Evolutionary conservation across 1,284 basidiomycete genomes (phyloP).

Genomic region (Porogramme epimiltina): DNA sequence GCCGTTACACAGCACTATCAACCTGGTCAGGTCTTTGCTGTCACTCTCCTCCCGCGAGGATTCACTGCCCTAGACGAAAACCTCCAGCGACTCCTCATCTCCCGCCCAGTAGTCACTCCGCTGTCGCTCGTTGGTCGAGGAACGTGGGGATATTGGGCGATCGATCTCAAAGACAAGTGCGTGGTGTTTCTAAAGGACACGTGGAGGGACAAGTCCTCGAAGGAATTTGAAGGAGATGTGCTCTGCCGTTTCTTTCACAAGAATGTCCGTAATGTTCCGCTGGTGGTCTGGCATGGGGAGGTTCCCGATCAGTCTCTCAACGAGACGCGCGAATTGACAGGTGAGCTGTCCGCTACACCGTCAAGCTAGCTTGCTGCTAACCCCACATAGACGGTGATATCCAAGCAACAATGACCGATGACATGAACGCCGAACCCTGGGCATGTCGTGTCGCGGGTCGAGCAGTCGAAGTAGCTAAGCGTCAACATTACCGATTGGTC

Average conservation of each 20-base stretch:
- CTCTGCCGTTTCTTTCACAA: not conserved
- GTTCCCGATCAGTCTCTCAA: not conserved
- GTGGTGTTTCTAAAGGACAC: slow-evolving; percentile 15
- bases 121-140: not conserved
- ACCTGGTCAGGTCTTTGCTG: not conserved
- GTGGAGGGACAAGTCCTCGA: not conserved
- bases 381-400: not conserved
- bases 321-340: not conserved
- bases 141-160: slow-evolving; percentile 13
- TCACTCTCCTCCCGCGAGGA: not conserved
- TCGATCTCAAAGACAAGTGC: not conserved
- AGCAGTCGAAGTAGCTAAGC: not conserved
- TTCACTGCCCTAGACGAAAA: not conserved
- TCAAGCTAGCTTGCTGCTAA: not conserved
- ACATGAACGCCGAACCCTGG: not conserved
- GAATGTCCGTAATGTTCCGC: slow-evolving; percentile 5
- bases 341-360: not conserved
- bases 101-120: slow-evolving; percentile 7
- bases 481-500: slow-evolving; percentile 7
- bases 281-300: not conserved
- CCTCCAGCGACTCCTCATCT: slow-evolving; percentile 3
- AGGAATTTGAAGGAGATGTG: slow-evolving; percentile 4
- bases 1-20: slow-evolving; percentile 6
- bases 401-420: not conserved
- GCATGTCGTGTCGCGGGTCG: not conserved